Base-by-base conservation (phyloP, 140 eudicot genomes). In the Flaveria floridana region DNA sequence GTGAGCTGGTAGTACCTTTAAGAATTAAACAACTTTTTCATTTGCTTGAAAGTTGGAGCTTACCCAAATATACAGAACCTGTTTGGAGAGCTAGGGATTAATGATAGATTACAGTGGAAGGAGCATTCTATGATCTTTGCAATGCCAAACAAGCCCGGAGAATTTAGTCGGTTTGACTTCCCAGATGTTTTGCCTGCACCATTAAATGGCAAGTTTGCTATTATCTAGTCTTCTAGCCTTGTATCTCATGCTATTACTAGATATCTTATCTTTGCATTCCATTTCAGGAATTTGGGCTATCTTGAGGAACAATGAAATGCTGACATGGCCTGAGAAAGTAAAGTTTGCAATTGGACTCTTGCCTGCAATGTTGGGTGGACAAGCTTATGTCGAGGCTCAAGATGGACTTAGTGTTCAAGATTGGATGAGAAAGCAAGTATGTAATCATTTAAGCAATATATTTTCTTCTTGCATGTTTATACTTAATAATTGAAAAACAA, bases 51-150 rank as follows among this genome's bases (percentile, higher is more conserved):
- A 95, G 99, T 91, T 84, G 99, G 99, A 84, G 97, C 97, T 16
- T 95, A 95, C 91, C 97, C 99, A 76, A 91, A 95, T 84, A 28
- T 95, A 19, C 99, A 95, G 86, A 95, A 91, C 83, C 85, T 95
- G 71, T 95, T 95, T 86, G 91, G 96, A 73, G 99, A 95, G 76
- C 81, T 95, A 52, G 96, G 95, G 41, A 91, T 95, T 20, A 83
- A 94, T 77, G 90, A 95, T 78, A 87, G 99, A 68, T 75, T 95
- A 85, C 99, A 95, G 73, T 95, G 99, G 99, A 95, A 95, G 84
- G 99, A 91, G 77, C 99, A 95, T 80, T 88, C 97, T 10, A 95
- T 95, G 99, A 95, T 90, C 74, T 95, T 95, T 53, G 99, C 99
- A 41, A 91, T 91, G 96, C 99, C 99, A 71, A 84, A 84, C 80